phyloP scores from a whole-genome alignment of 139 green algal genomes.

The Volvox reticuliferus region DNA sequence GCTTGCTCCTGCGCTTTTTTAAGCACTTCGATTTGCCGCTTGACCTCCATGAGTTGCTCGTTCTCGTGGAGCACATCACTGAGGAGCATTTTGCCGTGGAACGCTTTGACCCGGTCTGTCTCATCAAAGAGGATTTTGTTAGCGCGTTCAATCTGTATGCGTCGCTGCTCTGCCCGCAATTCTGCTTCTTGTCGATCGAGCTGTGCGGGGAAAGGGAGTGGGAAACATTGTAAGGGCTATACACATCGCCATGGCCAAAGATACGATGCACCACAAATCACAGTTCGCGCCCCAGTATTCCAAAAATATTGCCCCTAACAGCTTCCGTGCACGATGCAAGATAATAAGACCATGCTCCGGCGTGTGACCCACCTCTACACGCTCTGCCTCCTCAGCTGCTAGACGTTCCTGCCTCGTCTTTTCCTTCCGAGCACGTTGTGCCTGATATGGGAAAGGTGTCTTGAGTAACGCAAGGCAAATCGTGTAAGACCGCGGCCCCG shows the following conservation, averaged over 20 bases:
- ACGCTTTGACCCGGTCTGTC: slow-evolving; percentile 71
- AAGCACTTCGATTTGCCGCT: slow-evolving; percentile 72
- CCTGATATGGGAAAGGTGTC: slow-evolving; percentile 49
- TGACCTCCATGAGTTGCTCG: slow-evolving; percentile 71
- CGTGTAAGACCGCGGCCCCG: neutral
- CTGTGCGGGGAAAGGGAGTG: slow-evolving; percentile 43
- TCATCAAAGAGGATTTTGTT: slow-evolving; percentile 88
- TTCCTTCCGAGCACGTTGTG: slow-evolving; percentile 73
- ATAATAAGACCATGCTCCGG: too few species aligned
- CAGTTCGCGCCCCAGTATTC: too few species aligned
- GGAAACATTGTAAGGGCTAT: neutral
- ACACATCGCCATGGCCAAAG: neutral
- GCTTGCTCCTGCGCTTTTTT: slow-evolving; percentile 66
- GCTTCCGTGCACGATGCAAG: neutral
- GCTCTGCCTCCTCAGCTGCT: slow-evolving; percentile 73
- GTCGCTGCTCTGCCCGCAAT: slow-evolving; percentile 65
- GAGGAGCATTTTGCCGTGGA: slow-evolving; percentile 74
- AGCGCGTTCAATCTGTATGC: slow-evolving; percentile 75
- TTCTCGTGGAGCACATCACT: slow-evolving; percentile 80
- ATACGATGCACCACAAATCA: neutral
- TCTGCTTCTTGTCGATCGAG: slow-evolving; percentile 70
- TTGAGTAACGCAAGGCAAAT: neutral
- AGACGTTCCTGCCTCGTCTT: slow-evolving; percentile 59
- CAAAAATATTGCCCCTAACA: too few species aligned
- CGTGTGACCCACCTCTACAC: slow-evolving; percentile 62